Base-by-base conservation (phyloP, 75 land plant genomes). In the Pinus taeda region DNA sequence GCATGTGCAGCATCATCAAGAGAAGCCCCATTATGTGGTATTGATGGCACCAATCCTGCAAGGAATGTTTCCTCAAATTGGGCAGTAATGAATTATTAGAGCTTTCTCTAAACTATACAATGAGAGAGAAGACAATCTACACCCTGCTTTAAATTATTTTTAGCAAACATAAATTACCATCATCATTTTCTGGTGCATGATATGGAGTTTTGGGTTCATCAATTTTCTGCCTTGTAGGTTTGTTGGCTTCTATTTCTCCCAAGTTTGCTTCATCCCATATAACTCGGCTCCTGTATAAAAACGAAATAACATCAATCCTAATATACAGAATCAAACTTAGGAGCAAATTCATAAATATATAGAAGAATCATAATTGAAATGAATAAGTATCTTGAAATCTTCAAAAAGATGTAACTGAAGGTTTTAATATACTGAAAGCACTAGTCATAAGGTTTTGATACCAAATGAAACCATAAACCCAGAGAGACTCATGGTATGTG, bases 131-230 rank as follows among this genome's bases (percentile, higher is more conserved):
- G 79, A 15, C 56, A 36, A 36, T n/a, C 70, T 21, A 15, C 15
- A 9, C 4, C 65, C 75, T 69, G 24, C 24, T 60, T 59, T 36
- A 39, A 22, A 42, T 39, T 69, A 20, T 39, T 37, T 42, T 57
- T 79, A 33, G 18, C 14, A 15, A 39, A 17, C 55, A 45, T 66
- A 39, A 9, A 69, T 55, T 78, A 81, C 81, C 83, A 15, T 64
- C 75, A 26, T 56, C 62, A 63, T 55, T 53, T 30, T 74, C 84
- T 55, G 84, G 83, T 15, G 82, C 59, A 80, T 82, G 69, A 42
- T 82, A 82, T 60, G 84, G 84, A 30, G 84, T 82, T 83, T 82
- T 82, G 53, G 84, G 84, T 45, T 82, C 84, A 21, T 60, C 79
- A 57, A 82, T 82, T 61, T 79, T 79, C 77, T 72, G 65, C 57